Percentiles rank a stretch among this genome's conserved stretches.
Evolutionary conservation across 192 early-diverging fungal genomes (phyloP).

Genomic region (Phycomyces blakesleeanus): DNA sequence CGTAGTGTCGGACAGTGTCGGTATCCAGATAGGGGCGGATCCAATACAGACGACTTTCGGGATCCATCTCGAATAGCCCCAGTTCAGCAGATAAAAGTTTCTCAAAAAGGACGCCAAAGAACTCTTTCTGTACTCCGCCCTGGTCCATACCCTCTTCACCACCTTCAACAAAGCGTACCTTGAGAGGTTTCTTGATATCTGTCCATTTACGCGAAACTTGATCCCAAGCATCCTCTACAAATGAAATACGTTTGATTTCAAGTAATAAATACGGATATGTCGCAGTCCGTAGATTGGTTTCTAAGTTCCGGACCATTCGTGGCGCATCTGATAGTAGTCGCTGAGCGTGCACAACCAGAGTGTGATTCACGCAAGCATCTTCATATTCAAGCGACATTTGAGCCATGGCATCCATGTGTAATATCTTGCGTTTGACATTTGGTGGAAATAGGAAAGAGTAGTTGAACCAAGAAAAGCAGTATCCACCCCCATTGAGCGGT

Average conservation of each 20-base stretch:
- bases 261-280: conserved; percentile 81
- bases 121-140: conserved; percentile 96
- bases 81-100: conserved; percentile 68
- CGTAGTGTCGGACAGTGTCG: conserved; percentile 49
- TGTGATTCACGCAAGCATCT: conserved; percentile 79
- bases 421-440: conserved; percentile 62
- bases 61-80: conserved; percentile 68
- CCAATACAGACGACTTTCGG: conserved; percentile 72
- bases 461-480: conserved; percentile 63
- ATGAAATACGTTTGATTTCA: conserved; percentile 60
- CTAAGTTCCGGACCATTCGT: conserved; percentile 41
- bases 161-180: conserved; percentile 80
- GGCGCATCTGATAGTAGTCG: conserved; percentile 57
- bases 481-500: conserved; percentile 26
- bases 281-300: conserved; percentile 52
- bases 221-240: conserved; percentile 75
- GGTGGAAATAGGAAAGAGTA: conserved; percentile 71
- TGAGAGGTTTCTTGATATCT: conserved; percentile 78
- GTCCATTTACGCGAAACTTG: conserved; percentile 60
- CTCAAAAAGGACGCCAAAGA: conserved; percentile 77
- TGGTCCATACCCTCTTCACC: conserved; percentile 94
- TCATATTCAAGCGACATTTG: conserved; percentile 77
- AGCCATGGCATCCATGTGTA: conserved; percentile 72
- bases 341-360: conserved; percentile 72
- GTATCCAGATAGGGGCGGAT: conserved; percentile 51